Base-by-base conservation (phyloP, 176 grass and related monocot species). In the Tillandsia leiboldiana region DNA sequence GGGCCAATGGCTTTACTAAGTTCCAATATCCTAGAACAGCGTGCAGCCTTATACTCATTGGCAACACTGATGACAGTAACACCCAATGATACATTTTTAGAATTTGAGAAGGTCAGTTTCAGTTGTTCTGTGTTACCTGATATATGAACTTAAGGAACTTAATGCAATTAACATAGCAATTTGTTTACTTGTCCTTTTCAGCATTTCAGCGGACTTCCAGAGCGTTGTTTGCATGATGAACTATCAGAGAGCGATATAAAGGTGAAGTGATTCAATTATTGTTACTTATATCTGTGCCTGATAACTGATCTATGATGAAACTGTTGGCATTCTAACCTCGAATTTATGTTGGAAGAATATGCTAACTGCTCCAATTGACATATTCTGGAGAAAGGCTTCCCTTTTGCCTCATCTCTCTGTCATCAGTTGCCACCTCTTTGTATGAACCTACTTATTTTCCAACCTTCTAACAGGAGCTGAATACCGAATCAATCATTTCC, bases 41-140 rank as follows among this genome's bases (percentile, higher is more conserved):
- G 3, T 69, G 89, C 89, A 64, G 81, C 93, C 77, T 83, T 83
- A 76, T 70, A 68, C 67, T 90, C 93, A 22, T 85, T 97, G 76
- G 80, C 89, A 12, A 97, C 84, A 2, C 72, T 97, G 70, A 97
- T 97, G 93, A 81, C 72, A 73, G 87, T 97, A 83, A 85, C 79
- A 53, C 89, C 93, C 13, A 85, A 69, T 49, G 93, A 97, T 69
- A 79, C 89, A 83, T 97, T 90, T 84, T n/a, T 73, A 54, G 89
- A 96, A 62, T 96, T 96, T 83, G 86, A 92, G 65, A 92, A 87
- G 82, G 93, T 96, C 20, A 72, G 68, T 51, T 70, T 42, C 74
- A 69, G 27, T 73, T 26, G 53, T 50, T 83, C 63, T 73, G 14
- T 63, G 17, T 63, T 20, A 27, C 59, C 81, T 72, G 65, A 12